Conservation (phyloP, 2,329 filamentous ascomycete species). For the Diaporthe sp. region DNA sequence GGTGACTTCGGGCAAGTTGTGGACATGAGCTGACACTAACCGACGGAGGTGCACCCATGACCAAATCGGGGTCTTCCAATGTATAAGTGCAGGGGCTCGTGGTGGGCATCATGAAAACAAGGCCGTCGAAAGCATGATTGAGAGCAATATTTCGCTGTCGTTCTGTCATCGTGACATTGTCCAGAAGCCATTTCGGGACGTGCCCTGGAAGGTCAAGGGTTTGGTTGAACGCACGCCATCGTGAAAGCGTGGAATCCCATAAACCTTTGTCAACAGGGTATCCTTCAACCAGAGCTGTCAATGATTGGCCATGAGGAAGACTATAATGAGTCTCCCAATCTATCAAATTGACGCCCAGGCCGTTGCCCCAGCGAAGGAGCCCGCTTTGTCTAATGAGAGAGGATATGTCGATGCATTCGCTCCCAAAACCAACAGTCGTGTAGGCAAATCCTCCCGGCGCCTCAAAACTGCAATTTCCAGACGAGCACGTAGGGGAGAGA, state of each 20-base stretch:
- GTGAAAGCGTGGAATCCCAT: neutral
- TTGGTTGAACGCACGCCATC: neutral
- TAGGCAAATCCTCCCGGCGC: neutral
- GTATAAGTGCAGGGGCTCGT: constrained; percentile 1
- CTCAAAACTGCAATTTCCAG: constrained; percentile 16
- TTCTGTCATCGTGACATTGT: constrained; percentile 17
- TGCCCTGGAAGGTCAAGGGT: too few species aligned
- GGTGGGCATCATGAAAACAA: constrained; percentile 4
- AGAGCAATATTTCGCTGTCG: constrained; percentile 1
- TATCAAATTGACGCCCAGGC: neutral
- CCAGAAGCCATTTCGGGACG: neutral
- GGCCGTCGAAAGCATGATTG: neutral
- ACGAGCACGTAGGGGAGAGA: constrained; percentile 6
- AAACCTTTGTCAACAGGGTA: neutral
- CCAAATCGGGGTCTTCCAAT: neutral
- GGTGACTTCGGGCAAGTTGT: neutral
- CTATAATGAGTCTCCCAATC: neutral
- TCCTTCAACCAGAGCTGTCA: too few species aligned
- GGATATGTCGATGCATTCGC: constrained; percentile 21
- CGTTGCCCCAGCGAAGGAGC: neutral
- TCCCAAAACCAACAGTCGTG: neutral
- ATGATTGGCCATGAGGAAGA: neutral
- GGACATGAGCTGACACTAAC: neutral
- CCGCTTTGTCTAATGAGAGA: neutral
- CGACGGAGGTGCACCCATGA: neutral